Conservation (phyloP, 2,329 filamentous ascomycete genomes). For the Trichoderma sp. region DNA sequence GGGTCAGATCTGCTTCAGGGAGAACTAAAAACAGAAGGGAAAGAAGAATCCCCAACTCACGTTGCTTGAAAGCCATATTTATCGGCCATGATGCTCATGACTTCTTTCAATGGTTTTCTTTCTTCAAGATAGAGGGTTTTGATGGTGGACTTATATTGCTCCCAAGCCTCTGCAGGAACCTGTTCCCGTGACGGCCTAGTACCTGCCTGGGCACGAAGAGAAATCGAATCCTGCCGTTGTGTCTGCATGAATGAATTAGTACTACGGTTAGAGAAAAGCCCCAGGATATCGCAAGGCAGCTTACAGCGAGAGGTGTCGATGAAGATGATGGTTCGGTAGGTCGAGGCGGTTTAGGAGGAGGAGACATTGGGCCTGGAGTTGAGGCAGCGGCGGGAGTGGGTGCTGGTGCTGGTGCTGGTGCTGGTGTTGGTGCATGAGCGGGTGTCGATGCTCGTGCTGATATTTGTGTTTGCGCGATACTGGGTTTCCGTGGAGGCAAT, state of each 20-base stretch:
- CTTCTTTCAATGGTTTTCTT: constrained; percentile 51
- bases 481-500: constrained; percentile 23
- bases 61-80: constrained; percentile 49
- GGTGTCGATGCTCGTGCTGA: constrained; percentile 22
- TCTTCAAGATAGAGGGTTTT: constrained; percentile 48
- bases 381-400: not conserved
- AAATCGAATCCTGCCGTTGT: constrained; percentile 31
- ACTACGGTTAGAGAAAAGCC: not conserved
- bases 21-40: not conserved
- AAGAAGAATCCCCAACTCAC: constrained; percentile 34
- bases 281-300: not conserved
- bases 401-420: constrained; percentile 20
- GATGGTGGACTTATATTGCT: constrained; percentile 47
- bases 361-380: constrained; percentile 14
- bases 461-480: constrained; percentile 25
- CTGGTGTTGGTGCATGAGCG: constrained; percentile 16
- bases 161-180: constrained; percentile 48
- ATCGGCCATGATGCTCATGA: constrained; percentile 52
- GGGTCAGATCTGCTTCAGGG: constrained; percentile 22
- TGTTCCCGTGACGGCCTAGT: constrained; percentile 42
- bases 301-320: constrained; percentile 30
- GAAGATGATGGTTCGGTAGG: constrained; percentile 28
- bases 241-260: constrained; percentile 25
- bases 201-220: constrained; percentile 33
- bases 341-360: constrained; percentile 31